phyloP scores from a whole-genome alignment of 495 filamentous ascomycete genomes.

The Penicillium mononematosum region DNA sequence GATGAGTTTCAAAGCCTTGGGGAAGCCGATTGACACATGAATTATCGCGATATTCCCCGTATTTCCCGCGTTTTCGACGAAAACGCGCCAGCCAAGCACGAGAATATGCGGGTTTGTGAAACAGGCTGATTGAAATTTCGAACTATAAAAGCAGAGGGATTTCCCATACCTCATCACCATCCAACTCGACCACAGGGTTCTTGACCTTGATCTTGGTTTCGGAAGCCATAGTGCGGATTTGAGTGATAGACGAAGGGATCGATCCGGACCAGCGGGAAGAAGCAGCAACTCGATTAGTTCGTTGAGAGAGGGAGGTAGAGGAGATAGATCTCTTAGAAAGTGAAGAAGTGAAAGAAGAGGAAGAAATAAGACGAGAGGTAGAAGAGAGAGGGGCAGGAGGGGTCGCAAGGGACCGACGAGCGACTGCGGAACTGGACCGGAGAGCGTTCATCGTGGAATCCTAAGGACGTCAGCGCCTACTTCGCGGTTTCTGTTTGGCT shows the following conservation, averaged over 20 bases:
- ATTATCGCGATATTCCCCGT: slow-evolving; percentile 24
- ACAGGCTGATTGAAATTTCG: slow-evolving; percentile 16
- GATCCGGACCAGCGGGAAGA: slow-evolving; percentile 40
- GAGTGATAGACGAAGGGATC: slow-evolving; percentile 29
- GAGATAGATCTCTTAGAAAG: slow-evolving; percentile 30
- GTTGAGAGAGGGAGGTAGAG: slow-evolving; percentile 31
- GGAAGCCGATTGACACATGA: slow-evolving; percentile 16
- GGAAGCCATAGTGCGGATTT: slow-evolving; percentile 49
- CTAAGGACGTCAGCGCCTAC: slow-evolving; percentile 24
- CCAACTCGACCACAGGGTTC: slow-evolving; percentile 95
- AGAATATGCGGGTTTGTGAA: slow-evolving; percentile 29
- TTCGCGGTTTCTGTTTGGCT: slow-evolving; percentile 26
- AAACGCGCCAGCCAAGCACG: slow-evolving; percentile 25
- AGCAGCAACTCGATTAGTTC: slow-evolving; percentile 28
- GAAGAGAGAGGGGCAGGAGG: slow-evolving; percentile 38
- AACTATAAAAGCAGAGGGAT: slow-evolving; percentile 28
- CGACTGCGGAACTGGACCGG: slow-evolving; percentile 47
- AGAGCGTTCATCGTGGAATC: slow-evolving; percentile 35
- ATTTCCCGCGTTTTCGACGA: slow-evolving; percentile 39
- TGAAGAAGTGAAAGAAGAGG: slow-evolving; percentile 25
- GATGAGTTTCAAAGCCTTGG: background rate
- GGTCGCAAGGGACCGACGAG: slow-evolving; percentile 39
- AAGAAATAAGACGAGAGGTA: slow-evolving; percentile 32
- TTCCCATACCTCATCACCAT: slow-evolving; percentile 78
- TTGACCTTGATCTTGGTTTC: slow-evolving; percentile 88